Evolutionary conservation across 345 rosid species (phyloP), one percentile per base, ranked within the genome.

Genomic region (Pistacia integerrima): DNA sequence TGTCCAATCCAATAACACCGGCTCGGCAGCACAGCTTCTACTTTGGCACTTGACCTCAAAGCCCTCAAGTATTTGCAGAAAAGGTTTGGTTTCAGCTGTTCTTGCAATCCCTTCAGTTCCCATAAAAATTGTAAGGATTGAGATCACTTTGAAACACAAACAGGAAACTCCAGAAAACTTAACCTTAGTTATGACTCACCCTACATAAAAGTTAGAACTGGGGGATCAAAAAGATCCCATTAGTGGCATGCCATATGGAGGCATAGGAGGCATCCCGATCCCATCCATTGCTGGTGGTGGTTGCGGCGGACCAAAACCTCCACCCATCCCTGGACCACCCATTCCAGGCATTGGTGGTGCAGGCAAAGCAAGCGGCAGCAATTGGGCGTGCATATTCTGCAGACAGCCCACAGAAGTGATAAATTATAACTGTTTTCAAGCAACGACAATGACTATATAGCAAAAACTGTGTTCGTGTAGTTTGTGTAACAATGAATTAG

Each of bases 301-400:
- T 8, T 67, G 33, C 33, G 3, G 33, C 33, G 33, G 33, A 30
- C 0, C 78, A 55, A 63, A 79, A 54, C 86, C 84, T 35, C 79
- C 80, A 20, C 83, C 83, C 80, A 79, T 72, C 20, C 75, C 6
- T 41, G 9, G 30, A 1, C 88, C 86, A 41, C 87, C 89, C 97
- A 91, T 93, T 11, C 97, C 97, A 1, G 97, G 95, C 91, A 92
- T 87, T 2, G 97, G 96, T 1, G 98, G 98, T 41, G 98, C 96
- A 46, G 98, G 98, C 84, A 92, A 83, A 63, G 96, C 94, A 38
- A 87, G 93, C 41, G 98, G 98, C 78, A 94, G 80, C 77, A 94
- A 80, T 69, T 94, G 98, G 5, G 98, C 97, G 75, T 92, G 90
- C 98, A 94, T 94, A 76, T 92, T 92, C 98, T 94, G 90, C 81